Conservation (phyloP, 768 basidiomycete genomes). For the Tephrocybe rancida region DNA sequence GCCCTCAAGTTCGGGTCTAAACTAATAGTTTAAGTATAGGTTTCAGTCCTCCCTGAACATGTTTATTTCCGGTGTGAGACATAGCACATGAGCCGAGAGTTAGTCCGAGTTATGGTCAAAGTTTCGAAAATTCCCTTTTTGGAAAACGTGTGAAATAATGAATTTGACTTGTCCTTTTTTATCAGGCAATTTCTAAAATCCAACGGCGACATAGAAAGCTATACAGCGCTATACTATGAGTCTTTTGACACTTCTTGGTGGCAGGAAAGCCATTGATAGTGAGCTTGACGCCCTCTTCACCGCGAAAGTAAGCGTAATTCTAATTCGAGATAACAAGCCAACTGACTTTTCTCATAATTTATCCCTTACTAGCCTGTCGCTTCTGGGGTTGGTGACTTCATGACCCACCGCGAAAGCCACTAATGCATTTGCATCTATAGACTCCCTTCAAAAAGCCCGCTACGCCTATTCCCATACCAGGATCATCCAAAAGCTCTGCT, state of each 20-base stretch:
- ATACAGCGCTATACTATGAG: conserved; percentile 47
- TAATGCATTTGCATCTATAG: background rate
- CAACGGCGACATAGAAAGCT: no score
- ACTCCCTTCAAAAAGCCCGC: conserved; percentile 14
- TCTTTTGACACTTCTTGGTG: conserved; percentile 54
- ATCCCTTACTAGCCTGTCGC: conserved; percentile 18
- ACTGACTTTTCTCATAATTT: conserved; percentile 2
- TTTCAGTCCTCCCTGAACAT: no score
- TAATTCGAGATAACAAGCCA: background rate
- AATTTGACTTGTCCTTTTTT: no score
- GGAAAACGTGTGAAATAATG: no score
- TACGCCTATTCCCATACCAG: conserved; percentile 18
- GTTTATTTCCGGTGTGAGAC: no score
- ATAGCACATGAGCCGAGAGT: no score
- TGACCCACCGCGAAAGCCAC: background rate
- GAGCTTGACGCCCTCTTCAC: conserved; percentile 69
- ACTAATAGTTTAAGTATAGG: no score
- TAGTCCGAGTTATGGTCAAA: no score
- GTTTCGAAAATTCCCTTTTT: no score
- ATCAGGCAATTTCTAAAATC: no score
- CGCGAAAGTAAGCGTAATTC: conserved; percentile 41
- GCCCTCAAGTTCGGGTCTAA: no score
- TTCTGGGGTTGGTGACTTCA: conserved; percentile 1
- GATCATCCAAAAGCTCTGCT: conserved; percentile 22
- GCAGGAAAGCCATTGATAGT: conserved; percentile 45